A percentile compares a stretch with the other conserved stretches of the same genome.
Conservation (phyloP, 225 moss, liverwort and hornwort species). For the Climacium dendroides region DNA sequence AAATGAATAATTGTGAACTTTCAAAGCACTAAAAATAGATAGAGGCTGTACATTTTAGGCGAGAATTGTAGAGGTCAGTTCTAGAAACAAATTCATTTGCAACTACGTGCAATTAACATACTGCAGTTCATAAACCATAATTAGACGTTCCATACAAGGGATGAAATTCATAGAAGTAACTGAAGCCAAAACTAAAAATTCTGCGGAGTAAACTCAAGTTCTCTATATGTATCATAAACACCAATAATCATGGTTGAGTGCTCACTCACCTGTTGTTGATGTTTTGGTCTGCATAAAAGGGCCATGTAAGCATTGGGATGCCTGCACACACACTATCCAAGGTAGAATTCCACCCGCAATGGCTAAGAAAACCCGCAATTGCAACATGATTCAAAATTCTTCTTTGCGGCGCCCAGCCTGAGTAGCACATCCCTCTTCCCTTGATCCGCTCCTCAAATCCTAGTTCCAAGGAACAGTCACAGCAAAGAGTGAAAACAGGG, state of each 20-base stretch:
- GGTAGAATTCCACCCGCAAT: slow-evolving; percentile 42
- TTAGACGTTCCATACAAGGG: not conserved
- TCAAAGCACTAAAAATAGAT: no score
- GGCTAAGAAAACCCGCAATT: slow-evolving; percentile 14
- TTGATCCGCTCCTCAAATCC: slow-evolving; percentile 14
- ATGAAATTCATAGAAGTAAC: not conserved
- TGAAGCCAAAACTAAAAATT: not conserved
- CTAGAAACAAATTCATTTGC: not conserved
- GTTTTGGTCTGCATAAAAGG: slow-evolving; percentile 23
- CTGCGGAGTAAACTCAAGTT: no score
- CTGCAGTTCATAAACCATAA: no score
- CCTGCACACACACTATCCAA: slow-evolving; percentile 20
- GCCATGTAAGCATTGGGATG: slow-evolving; percentile 36
- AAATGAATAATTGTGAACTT: no score
- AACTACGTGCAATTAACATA: no score
- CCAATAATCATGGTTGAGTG: not conserved
- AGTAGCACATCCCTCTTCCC: slow-evolving; percentile 25
- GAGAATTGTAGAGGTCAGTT: not conserved
- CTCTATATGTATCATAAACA: not conserved
- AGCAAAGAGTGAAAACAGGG: not conserved
- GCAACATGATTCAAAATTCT: slow-evolving; percentile 24
- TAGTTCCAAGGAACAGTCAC: not conserved
- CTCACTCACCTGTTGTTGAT: not conserved
- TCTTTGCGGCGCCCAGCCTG: slow-evolving; percentile 20
- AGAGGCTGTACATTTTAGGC: not conserved